Evolutionary conservation across 2,329 filamentous ascomycete species (phyloP), one percentile per base, ranked within the genome.

Genomic region (Colletotrichum destructivum): DNA sequence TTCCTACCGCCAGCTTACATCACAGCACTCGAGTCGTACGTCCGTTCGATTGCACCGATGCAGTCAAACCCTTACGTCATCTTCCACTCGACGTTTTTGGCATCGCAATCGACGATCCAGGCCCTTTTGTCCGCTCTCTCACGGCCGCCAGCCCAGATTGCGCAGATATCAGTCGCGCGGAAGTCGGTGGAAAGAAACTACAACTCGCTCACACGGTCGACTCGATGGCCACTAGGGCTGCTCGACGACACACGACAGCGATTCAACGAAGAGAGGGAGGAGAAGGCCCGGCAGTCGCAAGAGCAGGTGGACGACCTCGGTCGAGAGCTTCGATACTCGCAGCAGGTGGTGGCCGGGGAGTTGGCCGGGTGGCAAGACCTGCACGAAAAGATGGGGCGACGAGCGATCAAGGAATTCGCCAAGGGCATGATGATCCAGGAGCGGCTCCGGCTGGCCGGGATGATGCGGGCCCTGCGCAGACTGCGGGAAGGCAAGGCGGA

Each of bases 331-430:
- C 86, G 94, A 61, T 98, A 96, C 81, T 98, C 95, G 59, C 96
- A 98, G 83, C 94, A 97, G 81, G 94, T 96, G 16, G 96, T 98
- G 31, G 96, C 97, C 8, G 88, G 91, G 2, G 96, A 99, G 83
- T 82, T 99, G 67, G 96, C 96, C 0, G 95, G 94, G 18, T 99
- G 96, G 94, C 95, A 98, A 78, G 94, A 97, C 51, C 90, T 95
- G 84, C 91, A 97, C 78, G 94, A 94, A 75, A 90, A 89, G 77
- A 90, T 94, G 83, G 95, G 93, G 1, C 86, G 91, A 72, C 89
- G 89, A 70, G 93, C 94, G 38, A 89, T 98, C 73, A 90, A 88
- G 75, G 91, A 94, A 57, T 89, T 97, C 76, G 96, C 93, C 21
- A 89, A 87, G 77, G 90, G 90, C 42, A 95, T 95, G 88, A 86